Evolutionary conservation across 2,329 filamentous ascomycete species (phyloP).

Genomic region (Leptographium galeiforme): DNA sequence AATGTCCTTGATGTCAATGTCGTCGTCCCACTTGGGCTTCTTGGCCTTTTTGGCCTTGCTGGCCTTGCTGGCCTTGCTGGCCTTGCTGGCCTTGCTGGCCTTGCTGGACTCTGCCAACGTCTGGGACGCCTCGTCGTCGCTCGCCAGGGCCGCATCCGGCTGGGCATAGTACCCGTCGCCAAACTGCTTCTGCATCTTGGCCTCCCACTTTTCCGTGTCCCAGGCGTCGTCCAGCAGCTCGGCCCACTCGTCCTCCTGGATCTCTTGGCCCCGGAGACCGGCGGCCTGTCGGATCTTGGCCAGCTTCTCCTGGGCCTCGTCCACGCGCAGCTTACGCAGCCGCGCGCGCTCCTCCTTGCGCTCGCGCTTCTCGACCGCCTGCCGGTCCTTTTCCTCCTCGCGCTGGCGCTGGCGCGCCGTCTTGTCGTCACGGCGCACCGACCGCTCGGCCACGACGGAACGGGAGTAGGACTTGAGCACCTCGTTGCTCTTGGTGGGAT

Average conservation of each 20-base stretch:
- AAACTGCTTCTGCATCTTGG: constrained; percentile 78
- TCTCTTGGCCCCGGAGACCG: constrained; percentile 54
- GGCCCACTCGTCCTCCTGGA: constrained; percentile 68
- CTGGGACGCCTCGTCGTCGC: constrained; percentile 34
- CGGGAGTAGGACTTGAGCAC: constrained; percentile 78
- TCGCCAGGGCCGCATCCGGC: constrained; percentile 40
- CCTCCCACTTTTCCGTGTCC: constrained; percentile 81
- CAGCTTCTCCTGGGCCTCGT: constrained; percentile 79
- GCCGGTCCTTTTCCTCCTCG: constrained; percentile 62
- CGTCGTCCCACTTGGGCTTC: constrained; percentile 90
- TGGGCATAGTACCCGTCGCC: constrained; percentile 83
- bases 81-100: constrained; percentile 44
- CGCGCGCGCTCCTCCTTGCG: constrained; percentile 71
- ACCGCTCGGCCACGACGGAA: constrained; percentile 68
- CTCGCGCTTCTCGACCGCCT: constrained; percentile 65
- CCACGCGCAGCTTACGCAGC: constrained; percentile 75
- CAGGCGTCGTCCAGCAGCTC: constrained; percentile 76
- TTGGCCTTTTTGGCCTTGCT: constrained; percentile 54
- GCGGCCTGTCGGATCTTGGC: constrained; percentile 81
- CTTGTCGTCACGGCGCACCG: constrained; percentile 72
- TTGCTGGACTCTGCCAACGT: constrained; percentile 35
- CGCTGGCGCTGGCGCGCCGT: constrained; percentile 65
- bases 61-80: constrained; percentile 57
- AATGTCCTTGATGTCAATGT: constrained; percentile 92
- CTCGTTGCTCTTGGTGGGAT: constrained; percentile 78